Evolutionary conservation across 495 filamentous ascomycete species (phyloP), one percentile per base, ranked within the genome.

Genomic region (Penicillium paxilli): DNA sequence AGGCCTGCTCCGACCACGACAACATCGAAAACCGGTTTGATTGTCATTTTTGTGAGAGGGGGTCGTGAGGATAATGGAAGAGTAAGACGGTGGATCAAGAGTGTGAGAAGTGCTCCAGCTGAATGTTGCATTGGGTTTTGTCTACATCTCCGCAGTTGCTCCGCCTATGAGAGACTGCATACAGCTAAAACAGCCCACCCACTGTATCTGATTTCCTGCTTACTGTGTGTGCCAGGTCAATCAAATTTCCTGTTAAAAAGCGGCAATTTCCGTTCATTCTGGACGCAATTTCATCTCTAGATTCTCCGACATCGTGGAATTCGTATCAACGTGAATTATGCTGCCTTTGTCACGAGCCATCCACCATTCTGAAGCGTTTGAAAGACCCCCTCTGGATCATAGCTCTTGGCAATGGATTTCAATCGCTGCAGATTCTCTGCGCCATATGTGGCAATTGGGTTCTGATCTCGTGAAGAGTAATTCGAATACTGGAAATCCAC

Each of bases 1-100:
- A 81, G 64, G 9, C 79, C 78, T 19, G 76, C 80, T 11, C 80
- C 80, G 17, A 83, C 64, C 8, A 81, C 61, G 24, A 78, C 60
- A 1, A 73, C 72, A 49, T 80, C 76, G 23, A 47, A 55, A 10
- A 21, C 17, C 9, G 14, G 14, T 42, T 32, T 51, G 14, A 38
- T 38, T n/a, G 35, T 38, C 35, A 38, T 38, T n/a, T 38, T 38
- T 28, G 5, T 28, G 26, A 11, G 11, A 28, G 5, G 11, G 26
- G 5, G 5, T 28, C 26, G 5, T 11, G 11, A 28, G 26, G 26
- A 28, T 28, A 28, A n/a, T n/a, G n/a, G n/a, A n/a, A n/a, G n/a
- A n/a, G n/a, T n/a, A n/a, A n/a, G n/a, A n/a, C n/a, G n/a, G n/a
- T n/a, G n/a, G n/a, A n/a, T n/a, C n/a, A n/a, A n/a, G n/a, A n/a